phyloP scores from a whole-genome alignment of 257 asterid species.

The Gentiana macrophylla region DNA sequence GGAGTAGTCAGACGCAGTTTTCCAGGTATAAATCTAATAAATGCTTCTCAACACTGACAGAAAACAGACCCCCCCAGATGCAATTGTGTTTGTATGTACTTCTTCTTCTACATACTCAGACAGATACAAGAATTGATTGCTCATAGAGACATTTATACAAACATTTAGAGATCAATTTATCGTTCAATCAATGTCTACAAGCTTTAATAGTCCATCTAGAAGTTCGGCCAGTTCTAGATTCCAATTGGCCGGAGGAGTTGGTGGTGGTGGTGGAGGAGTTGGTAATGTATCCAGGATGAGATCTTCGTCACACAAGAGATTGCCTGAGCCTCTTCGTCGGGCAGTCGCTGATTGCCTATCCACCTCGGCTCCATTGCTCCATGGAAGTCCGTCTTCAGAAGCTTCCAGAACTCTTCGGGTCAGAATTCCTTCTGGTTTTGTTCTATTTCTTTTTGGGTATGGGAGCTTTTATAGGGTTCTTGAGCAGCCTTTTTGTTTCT shows the following conservation, averaged over 20 bases:
- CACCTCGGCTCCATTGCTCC: conserved; percentile 62
- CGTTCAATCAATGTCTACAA: conserved; percentile 34
- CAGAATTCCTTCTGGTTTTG: conserved; percentile 10
- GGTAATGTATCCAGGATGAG: conserved; percentile 59
- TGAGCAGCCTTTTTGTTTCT: not conserved
- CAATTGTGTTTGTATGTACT: too few species aligned
- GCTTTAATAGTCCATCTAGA: conserved; percentile 60
- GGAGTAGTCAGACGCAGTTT: not conserved
- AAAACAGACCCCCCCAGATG: too few species aligned
- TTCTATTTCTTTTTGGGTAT: not conserved
- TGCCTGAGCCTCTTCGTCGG: conserved; percentile 98
- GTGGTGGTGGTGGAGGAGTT: conserved; percentile 11
- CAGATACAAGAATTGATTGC: too few species aligned
- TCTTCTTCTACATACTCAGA: too few species aligned
- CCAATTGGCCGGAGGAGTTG: conserved; percentile 51
- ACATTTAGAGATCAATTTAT: not conserved
- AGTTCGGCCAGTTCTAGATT: conserved; percentile 64
- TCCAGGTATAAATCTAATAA: not conserved
- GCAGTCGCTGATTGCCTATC: conserved; percentile 96
- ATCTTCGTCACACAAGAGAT: conserved; percentile 78
- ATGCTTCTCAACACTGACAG: too few species aligned
- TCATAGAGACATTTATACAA: not conserved
- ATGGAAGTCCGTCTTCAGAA: conserved; percentile 22
- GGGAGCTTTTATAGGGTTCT: conserved; percentile 9
- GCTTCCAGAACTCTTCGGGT: conserved; percentile 87